A percentile compares a stretch with the other conserved stretches of the same genome.
phyloP scores from a whole-genome alignment of 129 eudicot genomes.

The Lactuca sativa region DNA sequence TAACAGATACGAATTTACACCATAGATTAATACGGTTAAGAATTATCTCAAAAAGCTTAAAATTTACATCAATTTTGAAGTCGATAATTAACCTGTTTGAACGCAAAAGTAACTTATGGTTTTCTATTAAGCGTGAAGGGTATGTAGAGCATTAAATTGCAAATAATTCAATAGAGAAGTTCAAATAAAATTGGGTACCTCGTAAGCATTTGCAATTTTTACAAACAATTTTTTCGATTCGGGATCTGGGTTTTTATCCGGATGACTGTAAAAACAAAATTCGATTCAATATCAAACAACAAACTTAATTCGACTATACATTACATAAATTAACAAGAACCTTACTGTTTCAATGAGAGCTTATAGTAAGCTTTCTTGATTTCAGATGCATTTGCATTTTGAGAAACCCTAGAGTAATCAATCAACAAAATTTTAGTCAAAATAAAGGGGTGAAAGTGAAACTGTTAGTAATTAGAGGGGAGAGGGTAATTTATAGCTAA shows the following conservation, averaged over 20 bases:
- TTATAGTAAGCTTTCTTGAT: conserved; percentile 93
- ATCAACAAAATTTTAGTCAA: background rate
- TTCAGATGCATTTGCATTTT: conserved; percentile 82
- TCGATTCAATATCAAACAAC: conserved; percentile 17
- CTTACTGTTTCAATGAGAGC: conserved; percentile 93
- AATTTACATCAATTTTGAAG: conserved; percentile 1
- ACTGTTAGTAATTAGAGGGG: background rate
- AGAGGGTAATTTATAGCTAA: conserved; percentile 14
- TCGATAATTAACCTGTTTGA: conserved; percentile 10
- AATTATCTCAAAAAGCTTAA: background rate
- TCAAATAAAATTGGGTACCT: conserved; percentile 44
- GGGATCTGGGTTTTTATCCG: conserved; percentile 96
- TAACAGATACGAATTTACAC: background rate
- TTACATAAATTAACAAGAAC: conserved; percentile 4
- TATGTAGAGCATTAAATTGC: background rate
- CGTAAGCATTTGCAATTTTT: conserved; percentile 94
- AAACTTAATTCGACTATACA: conserved; percentile 10
- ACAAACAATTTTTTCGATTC: conserved; percentile 87
- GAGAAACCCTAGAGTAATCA: conserved; percentile 64
- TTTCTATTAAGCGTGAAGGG: conserved; percentile 1
- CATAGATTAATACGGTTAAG: conserved; percentile 9
- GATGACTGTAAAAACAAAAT: conserved; percentile 57
- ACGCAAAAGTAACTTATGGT: background rate
- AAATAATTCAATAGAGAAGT: conserved; percentile 7
- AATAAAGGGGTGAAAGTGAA: background rate